phyloP scores from a whole-genome alignment of 768 basidiomycete species.

The Termitomyces sp. region DNA sequence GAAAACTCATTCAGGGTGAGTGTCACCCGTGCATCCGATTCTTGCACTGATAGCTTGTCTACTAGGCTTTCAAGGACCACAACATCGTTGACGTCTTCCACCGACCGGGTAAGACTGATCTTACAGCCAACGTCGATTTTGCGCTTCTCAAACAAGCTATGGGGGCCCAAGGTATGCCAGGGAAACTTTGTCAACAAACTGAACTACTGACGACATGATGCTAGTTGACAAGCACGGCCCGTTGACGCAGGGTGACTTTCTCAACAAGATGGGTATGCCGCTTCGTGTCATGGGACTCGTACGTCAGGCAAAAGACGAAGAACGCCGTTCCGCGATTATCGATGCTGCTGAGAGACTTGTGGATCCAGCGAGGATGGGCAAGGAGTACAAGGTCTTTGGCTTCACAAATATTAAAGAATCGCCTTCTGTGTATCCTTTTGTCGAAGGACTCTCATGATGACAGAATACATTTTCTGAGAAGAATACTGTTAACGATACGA shows the following conservation, averaged over 20 bases:
- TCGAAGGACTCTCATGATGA: conserved; percentile 11
- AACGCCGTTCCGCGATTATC: conserved; percentile 46
- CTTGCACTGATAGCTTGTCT: neutral
- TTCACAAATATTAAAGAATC: conserved; percentile 23
- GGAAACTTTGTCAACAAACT: neutral
- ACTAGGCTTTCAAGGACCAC: conserved; percentile 86
- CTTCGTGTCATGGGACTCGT: conserved; percentile 60
- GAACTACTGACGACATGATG: neutral
- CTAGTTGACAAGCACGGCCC: conserved; percentile 57
- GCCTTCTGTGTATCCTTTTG: conserved; percentile 29
- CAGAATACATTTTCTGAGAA: neutral
- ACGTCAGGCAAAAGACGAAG: conserved; percentile 40
- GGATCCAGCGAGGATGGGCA: conserved; percentile 81
- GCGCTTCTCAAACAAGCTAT: conserved; percentile 79
- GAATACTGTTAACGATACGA: neutral
- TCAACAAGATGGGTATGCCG: conserved; percentile 70
- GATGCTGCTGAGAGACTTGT: conserved; percentile 66
- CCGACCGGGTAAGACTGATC: conserved; percentile 80
- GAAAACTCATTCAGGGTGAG: conserved; percentile 78
- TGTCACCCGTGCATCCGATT: conserved; percentile 2
- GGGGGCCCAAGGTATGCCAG: conserved; percentile 40
- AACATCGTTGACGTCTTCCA: conserved; percentile 81
- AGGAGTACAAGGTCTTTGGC: conserved; percentile 79
- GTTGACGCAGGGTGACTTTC: conserved; percentile 59
- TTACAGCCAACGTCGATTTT: conserved; percentile 98